Base-by-base conservation (phyloP, 495 filamentous ascomycete species). In the Podospora tetraspora region DNA sequence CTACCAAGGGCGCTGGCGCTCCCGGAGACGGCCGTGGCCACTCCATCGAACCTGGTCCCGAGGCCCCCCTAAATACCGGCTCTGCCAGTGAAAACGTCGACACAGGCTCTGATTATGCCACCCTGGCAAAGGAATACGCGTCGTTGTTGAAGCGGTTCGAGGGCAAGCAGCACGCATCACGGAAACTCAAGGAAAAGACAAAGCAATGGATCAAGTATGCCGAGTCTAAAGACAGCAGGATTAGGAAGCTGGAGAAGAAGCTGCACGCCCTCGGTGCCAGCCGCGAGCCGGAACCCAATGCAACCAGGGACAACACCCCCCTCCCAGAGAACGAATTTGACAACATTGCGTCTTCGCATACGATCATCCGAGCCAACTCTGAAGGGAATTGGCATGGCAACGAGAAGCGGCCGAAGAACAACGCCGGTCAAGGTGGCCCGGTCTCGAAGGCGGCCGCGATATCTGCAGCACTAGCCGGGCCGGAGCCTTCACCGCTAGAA, bases 131-230 rank as follows among this genome's bases (percentile, higher is more conserved):
- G 37, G 72, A 66, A 2, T 75, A 77, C 56, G 61, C 66, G 13
- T 69, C 69, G 8, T 22, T 80, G 30, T 58, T 73, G 61, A 61
- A 62, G 32, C 78, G 71, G 23, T 77, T 70, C 13, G 67, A 71
- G 11, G 30, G 37, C 24, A 70, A 58, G 19, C 52, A 37, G 11
- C 21, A 66, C 8, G 57, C 52, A 3, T 71, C 68, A 6, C 62
- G 60, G 34, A 43, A 62, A 57, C 29, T 69, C 21, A 68, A 66
- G 5, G 68, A 68, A 8, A 30, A 71, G n/a, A 68, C 68, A 13
- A 62, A 73, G 9, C 37, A 16, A n/a, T 81, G 78, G 78, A 63
- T 66, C 6, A 68, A 60, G 21, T 78, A 77, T 62, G 73, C 74
- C 10, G 72, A 77, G 12, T 66, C 64, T 2, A 27, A 75, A 22